Evolutionary conservation across 495 filamentous ascomycete species (phyloP).

Genomic region (Parachaetomium inaequale): DNA sequence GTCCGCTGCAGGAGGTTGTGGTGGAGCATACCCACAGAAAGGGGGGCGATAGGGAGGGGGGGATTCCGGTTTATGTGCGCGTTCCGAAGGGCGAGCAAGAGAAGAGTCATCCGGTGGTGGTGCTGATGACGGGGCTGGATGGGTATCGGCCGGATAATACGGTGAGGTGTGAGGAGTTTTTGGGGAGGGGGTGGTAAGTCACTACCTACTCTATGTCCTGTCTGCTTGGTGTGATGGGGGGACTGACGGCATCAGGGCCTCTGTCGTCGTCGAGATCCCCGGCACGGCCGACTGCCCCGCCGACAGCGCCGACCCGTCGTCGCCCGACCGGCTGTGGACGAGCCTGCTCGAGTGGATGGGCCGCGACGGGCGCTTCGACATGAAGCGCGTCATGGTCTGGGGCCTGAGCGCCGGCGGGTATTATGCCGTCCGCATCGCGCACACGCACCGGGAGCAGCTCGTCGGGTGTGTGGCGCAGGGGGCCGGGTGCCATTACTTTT

Average conservation of each 20-base stretch:
- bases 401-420: conserved; percentile 72
- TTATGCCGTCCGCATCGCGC: conserved; percentile 70
- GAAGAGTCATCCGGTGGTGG: conserved; percentile 53
- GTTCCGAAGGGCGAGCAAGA: conserved; percentile 38
- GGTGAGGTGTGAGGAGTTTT: conserved; percentile 63
- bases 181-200: conserved; percentile 51
- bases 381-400: conserved; percentile 62
- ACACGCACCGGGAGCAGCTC: conserved; percentile 61
- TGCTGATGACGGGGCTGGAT: conserved; percentile 74
- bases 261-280: conserved; percentile 68
- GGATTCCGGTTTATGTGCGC: conserved; percentile 65
- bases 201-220: background rate
- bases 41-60: conserved; percentile 20
- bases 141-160: conserved; percentile 78
- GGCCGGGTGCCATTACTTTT: conserved; percentile 69
- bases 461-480: conserved; percentile 66
- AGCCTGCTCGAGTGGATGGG: conserved; percentile 66
- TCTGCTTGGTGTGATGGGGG: background rate
- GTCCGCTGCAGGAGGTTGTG: conserved; percentile 53
- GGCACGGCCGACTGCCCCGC: conserved; percentile 78
- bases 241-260: conserved; percentile 33
- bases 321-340: conserved; percentile 57
- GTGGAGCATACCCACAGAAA: conserved; percentile 35
- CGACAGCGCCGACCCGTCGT: conserved; percentile 47
- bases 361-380: conserved; percentile 56